Percentiles rank a stretch among this genome's conserved stretches.
Evolutionary conservation across 768 basidiomycete genomes (phyloP).

Genomic region (Hebeloma cylindrosporum): DNA sequence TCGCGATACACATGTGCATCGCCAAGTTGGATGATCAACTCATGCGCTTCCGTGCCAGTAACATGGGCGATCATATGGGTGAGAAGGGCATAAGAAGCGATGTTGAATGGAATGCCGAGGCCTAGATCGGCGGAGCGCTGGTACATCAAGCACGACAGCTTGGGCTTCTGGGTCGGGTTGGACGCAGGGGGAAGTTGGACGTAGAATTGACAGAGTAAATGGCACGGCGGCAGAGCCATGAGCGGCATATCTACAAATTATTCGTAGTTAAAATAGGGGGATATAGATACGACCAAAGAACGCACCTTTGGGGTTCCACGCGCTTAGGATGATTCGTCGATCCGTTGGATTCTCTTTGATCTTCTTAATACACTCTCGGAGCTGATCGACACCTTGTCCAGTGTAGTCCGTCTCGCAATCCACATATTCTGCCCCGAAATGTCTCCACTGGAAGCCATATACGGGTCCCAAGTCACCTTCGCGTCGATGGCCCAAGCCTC

Average conservation of each 20-base stretch:
- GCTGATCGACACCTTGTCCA: slow-evolving; percentile 89
- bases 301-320: slow-evolving; percentile 97
- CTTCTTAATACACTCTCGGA: slow-evolving; percentile 84
- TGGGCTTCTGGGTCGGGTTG: slow-evolving; percentile 53
- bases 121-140: slow-evolving; percentile 97
- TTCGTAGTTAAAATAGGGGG: neutral
- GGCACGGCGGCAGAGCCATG: slow-evolving; percentile 98
- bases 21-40: slow-evolving; percentile 93
- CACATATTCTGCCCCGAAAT: slow-evolving; percentile 84
- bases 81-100: slow-evolving; percentile 95
- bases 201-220: slow-evolving; percentile 99
- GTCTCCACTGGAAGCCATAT: slow-evolving; percentile 96
- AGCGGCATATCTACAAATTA: slow-evolving; percentile 69
- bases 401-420: slow-evolving; percentile 76
- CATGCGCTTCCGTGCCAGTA: slow-evolving; percentile 82
- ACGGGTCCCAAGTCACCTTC: slow-evolving; percentile 96
- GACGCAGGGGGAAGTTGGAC: slow-evolving; percentile 76
- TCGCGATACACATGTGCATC: slow-evolving; percentile 97
- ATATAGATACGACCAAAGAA: slow-evolving; percentile 10
- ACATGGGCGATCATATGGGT: slow-evolving; percentile 98
- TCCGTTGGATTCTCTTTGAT: slow-evolving; percentile 94
- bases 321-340: slow-evolving; percentile 89
- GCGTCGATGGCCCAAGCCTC: slow-evolving; percentile 80
- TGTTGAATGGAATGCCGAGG: slow-evolving; percentile 98
- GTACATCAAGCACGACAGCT: slow-evolving; percentile 94